Evolutionary conservation across 495 filamentous ascomycete genomes (phyloP).

Genomic region (Penicillium ucsense): DNA sequence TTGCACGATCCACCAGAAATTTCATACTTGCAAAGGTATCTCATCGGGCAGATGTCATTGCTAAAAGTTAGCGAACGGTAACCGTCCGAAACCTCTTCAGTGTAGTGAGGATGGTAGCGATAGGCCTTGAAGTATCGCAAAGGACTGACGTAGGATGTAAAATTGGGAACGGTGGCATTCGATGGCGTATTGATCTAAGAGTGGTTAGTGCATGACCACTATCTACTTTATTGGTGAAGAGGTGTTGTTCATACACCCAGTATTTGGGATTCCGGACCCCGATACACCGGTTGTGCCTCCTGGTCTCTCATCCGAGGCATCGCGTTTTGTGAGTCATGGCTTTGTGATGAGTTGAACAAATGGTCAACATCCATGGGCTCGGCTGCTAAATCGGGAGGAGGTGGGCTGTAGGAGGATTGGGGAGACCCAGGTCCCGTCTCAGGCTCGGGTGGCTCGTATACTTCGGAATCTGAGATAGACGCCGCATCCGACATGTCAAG

Average conservation of each 20-base stretch:
- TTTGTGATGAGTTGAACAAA: constrained; percentile 12
- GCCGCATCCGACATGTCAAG: constrained; percentile 15
- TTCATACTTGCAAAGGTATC: constrained; percentile 65
- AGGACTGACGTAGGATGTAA: constrained; percentile 74
- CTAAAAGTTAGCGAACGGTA: constrained; percentile 89
- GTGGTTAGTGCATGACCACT: constrained; percentile 13
- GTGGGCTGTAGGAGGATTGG: constrained; percentile 27
- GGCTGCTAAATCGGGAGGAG: constrained; percentile 27
- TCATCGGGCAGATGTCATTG: constrained; percentile 67
- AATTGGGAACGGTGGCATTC: constrained; percentile 23
- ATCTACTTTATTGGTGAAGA: constrained; percentile 3
- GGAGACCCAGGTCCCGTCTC: constrained; percentile 20
- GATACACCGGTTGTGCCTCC: constrained; percentile 6
- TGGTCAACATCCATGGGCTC: constrained; percentile 6
- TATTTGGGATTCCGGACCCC: constrained; percentile 20
- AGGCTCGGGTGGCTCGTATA: constrained; percentile 52
- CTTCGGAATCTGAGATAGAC: constrained; percentile 35
- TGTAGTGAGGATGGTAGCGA: constrained; percentile 74
- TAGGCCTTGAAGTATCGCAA: constrained; percentile 75
- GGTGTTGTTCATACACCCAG: constrained; percentile 29
- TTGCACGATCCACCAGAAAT: constrained; percentile 68
- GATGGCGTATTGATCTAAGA: constrained; percentile 17
- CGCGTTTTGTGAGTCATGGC: constrained; percentile 24
- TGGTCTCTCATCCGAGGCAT: constrained; percentile 18
- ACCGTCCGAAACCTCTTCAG: constrained; percentile 58